phyloP scores from a whole-genome alignment of 352 stramenopile genomes.

The Globisporangium paroecandrum region DNA sequence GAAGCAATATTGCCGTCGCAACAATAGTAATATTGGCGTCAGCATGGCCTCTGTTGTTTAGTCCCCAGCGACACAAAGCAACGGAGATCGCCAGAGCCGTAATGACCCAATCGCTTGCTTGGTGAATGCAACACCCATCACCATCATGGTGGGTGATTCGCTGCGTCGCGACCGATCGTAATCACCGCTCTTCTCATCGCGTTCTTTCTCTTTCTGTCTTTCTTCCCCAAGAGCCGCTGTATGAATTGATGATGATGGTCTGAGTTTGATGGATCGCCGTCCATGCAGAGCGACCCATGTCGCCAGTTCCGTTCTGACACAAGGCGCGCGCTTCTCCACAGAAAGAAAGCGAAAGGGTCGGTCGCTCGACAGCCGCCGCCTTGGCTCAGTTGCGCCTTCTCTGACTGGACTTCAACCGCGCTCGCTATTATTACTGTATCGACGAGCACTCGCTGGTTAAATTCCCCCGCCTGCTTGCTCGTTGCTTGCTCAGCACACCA shows the following conservation, averaged over 20 bases:
- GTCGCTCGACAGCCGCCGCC: not conserved
- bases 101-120: not conserved
- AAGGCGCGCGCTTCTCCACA: not conserved
- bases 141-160: not conserved
- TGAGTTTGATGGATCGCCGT: not conserved
- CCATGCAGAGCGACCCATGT: not conserved
- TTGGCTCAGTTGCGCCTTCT: not conserved
- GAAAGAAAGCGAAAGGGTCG: constrained; percentile 1
- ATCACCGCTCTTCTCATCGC: not conserved
- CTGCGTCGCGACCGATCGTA: not conserved
- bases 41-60: not conserved
- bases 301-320: not conserved
- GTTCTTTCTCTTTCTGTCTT: not conserved
- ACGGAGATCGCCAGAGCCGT: not conserved
- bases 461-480: not conserved
- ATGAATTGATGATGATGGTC: not conserved
- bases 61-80: not conserved
- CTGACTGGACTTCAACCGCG: not conserved
- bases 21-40: not conserved
- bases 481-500: not conserved
- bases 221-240: not conserved
- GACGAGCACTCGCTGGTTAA: not conserved
- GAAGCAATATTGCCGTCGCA: not conserved
- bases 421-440: not conserved
- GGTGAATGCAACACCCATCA: not conserved